Base-by-base conservation (phyloP, 2,329 filamentous ascomycete species). In the Thelonectria blattea region DNA sequence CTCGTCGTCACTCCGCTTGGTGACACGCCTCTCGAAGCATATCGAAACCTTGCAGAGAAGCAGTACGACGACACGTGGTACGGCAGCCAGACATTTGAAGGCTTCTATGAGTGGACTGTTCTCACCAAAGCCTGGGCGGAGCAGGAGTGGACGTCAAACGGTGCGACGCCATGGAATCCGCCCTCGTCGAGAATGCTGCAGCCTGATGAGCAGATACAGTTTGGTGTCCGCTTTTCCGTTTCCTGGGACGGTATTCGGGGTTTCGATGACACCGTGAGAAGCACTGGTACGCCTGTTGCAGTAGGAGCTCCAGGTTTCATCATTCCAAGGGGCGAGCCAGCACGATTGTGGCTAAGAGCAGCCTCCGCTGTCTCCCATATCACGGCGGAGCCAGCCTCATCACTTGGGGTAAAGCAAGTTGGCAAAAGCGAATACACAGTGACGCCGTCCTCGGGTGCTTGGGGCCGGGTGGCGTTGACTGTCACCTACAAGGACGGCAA, bases 31-130 rank as follows among this genome's bases (percentile, higher is more conserved):
- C 73, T 88, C 15, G 84, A 88, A 66, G 85, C 82, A 2, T 88
- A 85, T 72, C 75, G 82, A 7, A 82, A 83, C 57, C 74, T 88
- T 0, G 43, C 63, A 0, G 85, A 88, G 68, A 71, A 75, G 0
- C 72, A 65, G 2, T 76, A 76, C 24, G 73, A 75, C 0, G 73
- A 68, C 10, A 77, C 78, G 0, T 67, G 63, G 10, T 86, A 87
- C 66, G 76, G 74, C 5, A 82, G 79, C 47, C 85, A 87, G 64
- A 83, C 80, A 0, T 88, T 84, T 60, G 85, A 88, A 65, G 85
- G 85, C 0, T 80, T 84, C 61, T 88, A 88, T 60, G 84, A 86
- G 64, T 88, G 84, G 84, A 81, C 86, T 64, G 78, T 82, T 0
- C 76, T 84, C 52, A 81, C 78, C 12, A 77, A 80, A 56, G 84